Percentiles rank a stretch among this genome's conserved stretches.
Conservation (phyloP, 2,329 filamentous ascomycete genomes). For the Chrysoporthe puriensis region DNA sequence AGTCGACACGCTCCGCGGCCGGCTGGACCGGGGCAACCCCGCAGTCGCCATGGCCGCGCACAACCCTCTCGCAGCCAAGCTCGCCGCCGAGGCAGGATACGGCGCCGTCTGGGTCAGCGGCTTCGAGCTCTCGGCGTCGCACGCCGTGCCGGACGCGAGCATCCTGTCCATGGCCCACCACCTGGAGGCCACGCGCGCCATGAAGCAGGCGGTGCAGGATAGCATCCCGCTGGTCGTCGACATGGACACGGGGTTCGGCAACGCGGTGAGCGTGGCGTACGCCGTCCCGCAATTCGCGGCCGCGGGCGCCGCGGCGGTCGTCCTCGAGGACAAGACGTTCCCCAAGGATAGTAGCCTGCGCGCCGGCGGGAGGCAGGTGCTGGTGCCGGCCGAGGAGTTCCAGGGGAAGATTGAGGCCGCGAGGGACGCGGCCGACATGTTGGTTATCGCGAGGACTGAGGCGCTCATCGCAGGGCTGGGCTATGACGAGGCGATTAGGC, state of each 20-base stretch:
- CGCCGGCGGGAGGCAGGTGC: conserved; percentile 49
- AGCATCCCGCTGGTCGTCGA: conserved; percentile 48
- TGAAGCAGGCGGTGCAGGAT: conserved; percentile 32
- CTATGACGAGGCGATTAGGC: conserved; percentile 48
- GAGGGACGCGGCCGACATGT: conserved; percentile 51
- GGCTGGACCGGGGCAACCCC: neutral
- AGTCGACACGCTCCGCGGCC: neutral
- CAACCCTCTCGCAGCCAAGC: conserved; percentile 1
- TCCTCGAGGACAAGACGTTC: conserved; percentile 54
- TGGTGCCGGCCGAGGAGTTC: conserved; percentile 47
- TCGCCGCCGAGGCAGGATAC: neutral
- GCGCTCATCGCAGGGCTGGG: conserved; percentile 40
- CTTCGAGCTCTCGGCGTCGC: conserved; percentile 4
- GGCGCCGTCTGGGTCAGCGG: conserved; percentile 11
- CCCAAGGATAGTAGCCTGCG: conserved; percentile 48
- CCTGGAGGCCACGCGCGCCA: conserved; percentile 1
- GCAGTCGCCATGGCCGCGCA: conserved; percentile 8
- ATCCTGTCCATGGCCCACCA: conserved; percentile 7
- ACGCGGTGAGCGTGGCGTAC: conserved; percentile 50
- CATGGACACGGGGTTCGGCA: conserved; percentile 52
- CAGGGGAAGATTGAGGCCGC: conserved; percentile 51
- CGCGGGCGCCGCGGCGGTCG: conserved; percentile 44
- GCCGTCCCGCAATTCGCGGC: conserved; percentile 49
- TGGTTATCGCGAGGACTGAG: conserved; percentile 50
- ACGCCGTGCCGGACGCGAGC: conserved; percentile 6